Evolutionary conservation across 169 alveolate species (phyloP), one percentile per base, ranked within the genome.

Genomic region (Theileria annulata): DNA sequence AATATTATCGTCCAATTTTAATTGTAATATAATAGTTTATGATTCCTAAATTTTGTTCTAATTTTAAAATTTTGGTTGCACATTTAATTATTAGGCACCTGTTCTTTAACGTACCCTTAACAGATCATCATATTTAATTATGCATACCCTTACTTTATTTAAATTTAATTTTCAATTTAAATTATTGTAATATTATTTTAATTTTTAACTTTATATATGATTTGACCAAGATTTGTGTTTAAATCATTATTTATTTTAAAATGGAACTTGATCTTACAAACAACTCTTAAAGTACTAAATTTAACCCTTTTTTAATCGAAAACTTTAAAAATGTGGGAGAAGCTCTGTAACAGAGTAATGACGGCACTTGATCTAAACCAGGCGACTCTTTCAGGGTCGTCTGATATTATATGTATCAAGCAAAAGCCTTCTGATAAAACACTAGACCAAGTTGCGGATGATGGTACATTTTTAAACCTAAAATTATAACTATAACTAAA

Each of bases 321-420:
- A 42, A 0, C 13, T 59, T 59, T 19, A 49, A 13, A 42, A 17
- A 93, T 93, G 98, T 95, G 98, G 98, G 98, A 96, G 88, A 95
- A 93, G 88, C 83, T 95, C 35, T 96, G 93, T 67, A 94, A 93
- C 87, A 90, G 97, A 77, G 96, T 95, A 59, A 91, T 95, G 30
- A 91, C 84, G 37, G 97, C 95, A 56, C 92, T 95, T 80, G 98
- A 95, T 69, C 86, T 95, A 66, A 96, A 96, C 80, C 97, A 93
- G 70, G 97, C 98, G 17, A 96, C 98, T 59, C 88, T 96, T 25
- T 92, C 97, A 48, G 98, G 98, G 0, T 95, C 97, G 73, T 92
- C 93, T n/a, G 98, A 96, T 77, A 96, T 96, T 59, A 94, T 96
- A 47, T 94, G 96, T 69, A 95, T 96, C 17, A 96, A 93, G 56